Evolutionary conservation across 768 basidiomycete species (phyloP).

Genomic region (Boletales sp.): DNA sequence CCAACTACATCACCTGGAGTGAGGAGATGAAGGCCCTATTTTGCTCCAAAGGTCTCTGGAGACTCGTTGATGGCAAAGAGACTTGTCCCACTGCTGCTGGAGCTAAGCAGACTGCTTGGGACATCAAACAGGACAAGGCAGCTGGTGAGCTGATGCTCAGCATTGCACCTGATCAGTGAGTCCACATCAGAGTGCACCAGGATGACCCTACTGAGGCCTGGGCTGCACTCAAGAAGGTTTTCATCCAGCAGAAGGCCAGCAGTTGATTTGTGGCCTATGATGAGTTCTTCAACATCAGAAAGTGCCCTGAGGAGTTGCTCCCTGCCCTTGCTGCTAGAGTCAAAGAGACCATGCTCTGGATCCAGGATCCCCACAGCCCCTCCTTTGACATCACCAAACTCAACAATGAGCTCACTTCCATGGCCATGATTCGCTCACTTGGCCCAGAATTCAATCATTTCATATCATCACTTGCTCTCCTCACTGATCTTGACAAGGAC

Average conservation of each 20-base stretch:
- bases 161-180: not conserved
- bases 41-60: constrained; percentile 1
- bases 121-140: constrained; percentile 1
- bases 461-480: constrained; percentile 6
- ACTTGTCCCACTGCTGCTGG: not conserved
- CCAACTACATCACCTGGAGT: constrained; percentile 3
- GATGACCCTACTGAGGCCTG: not conserved
- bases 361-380: not conserved
- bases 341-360: not conserved
- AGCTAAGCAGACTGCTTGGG: not conserved
- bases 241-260: constrained; percentile 2
- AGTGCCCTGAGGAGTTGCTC: constrained; percentile 2
- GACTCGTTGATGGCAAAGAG: not conserved
- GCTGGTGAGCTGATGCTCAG: constrained; percentile 1
- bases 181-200: not conserved
- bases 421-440: constrained; percentile 9
- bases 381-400: not conserved
- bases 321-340: constrained; percentile 3
- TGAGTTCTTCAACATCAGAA: constrained; percentile 8
- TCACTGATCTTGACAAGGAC: constrained; percentile 5
- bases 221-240: not conserved
- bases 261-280: constrained; percentile 6
- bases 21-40: constrained; percentile 5
- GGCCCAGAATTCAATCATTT: constrained; percentile 8
- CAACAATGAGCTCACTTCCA: constrained; percentile 7